Evolutionary conservation across 345 rosid genomes (phyloP).

Genomic region (Linum tenue): DNA sequence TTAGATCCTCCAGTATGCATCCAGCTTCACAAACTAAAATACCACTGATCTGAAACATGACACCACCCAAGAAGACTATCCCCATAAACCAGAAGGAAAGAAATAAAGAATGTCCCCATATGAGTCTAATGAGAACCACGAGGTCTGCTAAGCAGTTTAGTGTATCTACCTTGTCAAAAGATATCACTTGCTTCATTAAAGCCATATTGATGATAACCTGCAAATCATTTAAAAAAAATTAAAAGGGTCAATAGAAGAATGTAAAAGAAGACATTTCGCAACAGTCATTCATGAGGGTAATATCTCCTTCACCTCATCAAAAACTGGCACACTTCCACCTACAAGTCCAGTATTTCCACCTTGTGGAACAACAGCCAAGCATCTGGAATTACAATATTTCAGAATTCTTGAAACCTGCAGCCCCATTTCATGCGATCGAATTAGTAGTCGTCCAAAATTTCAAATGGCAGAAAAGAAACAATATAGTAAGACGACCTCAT

Average conservation of each 20-base stretch:
- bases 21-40: constrained; percentile 94
- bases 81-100: neutral
- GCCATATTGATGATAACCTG: constrained; percentile 78
- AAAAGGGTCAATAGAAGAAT: too few species aligned
- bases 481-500: constrained; percentile 39
- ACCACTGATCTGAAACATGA: constrained; percentile 63
- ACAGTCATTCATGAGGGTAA: neutral
- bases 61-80: neutral
- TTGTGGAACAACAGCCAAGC: constrained; percentile 92
- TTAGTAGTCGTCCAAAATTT: constrained; percentile 4
- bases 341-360: constrained; percentile 98
- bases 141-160: neutral
- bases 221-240: constrained; percentile 11
- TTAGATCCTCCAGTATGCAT: constrained; percentile 86
- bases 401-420: constrained; percentile 75
- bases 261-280: neutral
- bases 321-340: constrained; percentile 96
- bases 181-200: constrained; percentile 62
- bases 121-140: neutral
- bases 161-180: constrained; percentile 67
- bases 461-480: neutral
- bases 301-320: constrained; percentile 60
- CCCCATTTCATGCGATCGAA: neutral
- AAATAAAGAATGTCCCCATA: neutral
- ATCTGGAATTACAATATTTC: constrained; percentile 63